These are phyloP conservation scores for Nicotiana paniculata DNA, from an alignment of 257 asterid species.

Conservation along the genomic window DNA sequence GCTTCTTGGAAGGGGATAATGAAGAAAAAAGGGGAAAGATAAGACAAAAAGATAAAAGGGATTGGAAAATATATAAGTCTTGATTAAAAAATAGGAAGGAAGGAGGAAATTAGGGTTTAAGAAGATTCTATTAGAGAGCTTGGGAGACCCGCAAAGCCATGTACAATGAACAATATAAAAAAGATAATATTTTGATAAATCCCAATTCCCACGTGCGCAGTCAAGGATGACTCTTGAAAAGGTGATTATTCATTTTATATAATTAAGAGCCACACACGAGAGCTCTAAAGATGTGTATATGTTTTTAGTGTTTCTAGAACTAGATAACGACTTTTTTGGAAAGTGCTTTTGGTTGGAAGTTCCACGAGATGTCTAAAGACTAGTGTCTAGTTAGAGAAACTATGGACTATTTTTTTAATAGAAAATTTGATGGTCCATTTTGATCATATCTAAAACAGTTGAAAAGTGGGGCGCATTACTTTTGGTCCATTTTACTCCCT, in stretches of 20 bases:
- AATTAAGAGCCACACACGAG: background rate
- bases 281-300: background rate
- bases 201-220: slow-evolving; percentile 67
- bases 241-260: background rate
- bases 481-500: too few relatives aligned
- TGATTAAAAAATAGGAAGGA: slow-evolving; percentile 36
- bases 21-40: background rate
- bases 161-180: background rate
- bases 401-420: background rate
- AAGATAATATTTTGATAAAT: slow-evolving; percentile 10
- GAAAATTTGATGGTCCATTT: background rate
- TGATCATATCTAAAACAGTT: background rate
- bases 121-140: slow-evolving; percentile 40
- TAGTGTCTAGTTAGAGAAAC: background rate
- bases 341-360: background rate
- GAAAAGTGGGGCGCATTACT: background rate
- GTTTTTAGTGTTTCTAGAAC: slow-evolving; percentile 14
- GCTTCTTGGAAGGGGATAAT: slow-evolving; percentile 63
- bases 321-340: background rate
- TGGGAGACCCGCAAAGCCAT: slow-evolving; percentile 47
- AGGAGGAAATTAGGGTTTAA: slow-evolving; percentile 33
- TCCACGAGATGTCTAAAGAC: background rate
- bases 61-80: slow-evolving; percentile 7
- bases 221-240: slow-evolving; percentile 33
- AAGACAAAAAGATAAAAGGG: background rate